Conservation (phyloP, 148 eudicot genomes). For the Diospyros kaki region DNA sequence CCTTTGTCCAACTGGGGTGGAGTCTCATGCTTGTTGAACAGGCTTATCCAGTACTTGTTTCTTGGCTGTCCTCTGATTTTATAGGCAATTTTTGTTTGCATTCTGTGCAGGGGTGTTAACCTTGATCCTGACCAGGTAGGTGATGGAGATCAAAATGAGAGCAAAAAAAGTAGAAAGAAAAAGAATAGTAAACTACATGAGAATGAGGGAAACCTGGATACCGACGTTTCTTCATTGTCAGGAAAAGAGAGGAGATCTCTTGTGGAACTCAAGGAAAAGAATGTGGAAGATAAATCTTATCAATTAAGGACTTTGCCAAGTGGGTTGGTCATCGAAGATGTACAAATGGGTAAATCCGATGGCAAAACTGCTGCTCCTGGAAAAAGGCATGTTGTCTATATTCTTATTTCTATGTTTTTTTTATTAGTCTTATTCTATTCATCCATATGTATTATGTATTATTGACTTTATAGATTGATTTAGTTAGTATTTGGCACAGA, state of each 20-base stretch:
- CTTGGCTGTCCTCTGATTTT: neutral
- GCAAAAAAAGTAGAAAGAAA: conserved; percentile 41
- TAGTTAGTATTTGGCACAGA: conserved; percentile 36
- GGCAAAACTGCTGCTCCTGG: conserved; percentile 65
- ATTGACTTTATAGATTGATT: neutral
- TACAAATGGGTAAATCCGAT: conserved; percentile 59
- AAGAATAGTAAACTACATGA: conserved; percentile 35
- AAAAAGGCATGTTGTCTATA: neutral
- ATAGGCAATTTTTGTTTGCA: neutral
- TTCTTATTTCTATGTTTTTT: neutral
- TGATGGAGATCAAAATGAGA: conserved; percentile 31
- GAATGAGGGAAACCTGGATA: conserved; percentile 16
- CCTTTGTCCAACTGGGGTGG: neutral
- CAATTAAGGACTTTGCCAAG: conserved; percentile 39
- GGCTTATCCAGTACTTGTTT: neutral
- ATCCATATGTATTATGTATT: neutral
- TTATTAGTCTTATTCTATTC: neutral
- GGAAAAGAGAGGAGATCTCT: neutral
- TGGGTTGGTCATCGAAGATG: conserved; percentile 68
- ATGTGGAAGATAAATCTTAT: conserved; percentile 12
- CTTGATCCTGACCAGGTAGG: conserved; percentile 12
- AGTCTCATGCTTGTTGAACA: too few relatives aligned
- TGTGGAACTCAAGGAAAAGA: conserved; percentile 19
- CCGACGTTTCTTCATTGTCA: conserved; percentile 5
- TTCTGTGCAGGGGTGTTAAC: conserved; percentile 26